Evolutionary conservation across 306 rosid species (phyloP).

Genomic region (Cucurbita argyrosperma): DNA sequence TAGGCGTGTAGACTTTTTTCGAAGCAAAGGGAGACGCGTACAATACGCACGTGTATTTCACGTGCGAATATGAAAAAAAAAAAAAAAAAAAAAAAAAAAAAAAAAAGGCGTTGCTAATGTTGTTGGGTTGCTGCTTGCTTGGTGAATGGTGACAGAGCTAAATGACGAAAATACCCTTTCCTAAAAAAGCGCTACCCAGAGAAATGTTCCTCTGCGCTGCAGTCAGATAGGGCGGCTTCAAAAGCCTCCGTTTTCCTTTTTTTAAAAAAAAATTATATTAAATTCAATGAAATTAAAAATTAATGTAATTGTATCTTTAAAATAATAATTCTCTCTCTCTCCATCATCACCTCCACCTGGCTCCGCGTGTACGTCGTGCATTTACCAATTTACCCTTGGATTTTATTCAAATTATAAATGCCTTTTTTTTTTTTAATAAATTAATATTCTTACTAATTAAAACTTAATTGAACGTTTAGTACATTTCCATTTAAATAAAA

Average conservation of each 20-base stretch:
- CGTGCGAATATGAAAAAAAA: neutral
- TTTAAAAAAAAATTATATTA: neutral
- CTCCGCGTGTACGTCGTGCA: neutral
- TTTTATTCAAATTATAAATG: neutral
- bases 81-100: neutral
- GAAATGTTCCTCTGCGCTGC: neutral
- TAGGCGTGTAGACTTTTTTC: neutral
- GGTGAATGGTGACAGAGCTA: neutral
- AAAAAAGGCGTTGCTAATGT: neutral
- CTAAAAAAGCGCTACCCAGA: neutral
- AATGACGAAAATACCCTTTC: neutral
- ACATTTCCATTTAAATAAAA: no score
- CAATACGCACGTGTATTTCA: neutral
- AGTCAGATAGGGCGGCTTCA: slow-evolving; percentile 6
- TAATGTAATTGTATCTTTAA: neutral
- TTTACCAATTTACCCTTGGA: neutral
- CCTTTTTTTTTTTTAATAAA: neutral
- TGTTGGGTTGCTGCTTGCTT: neutral
- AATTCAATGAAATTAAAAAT: neutral
- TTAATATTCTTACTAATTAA: neutral
- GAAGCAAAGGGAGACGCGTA: neutral
- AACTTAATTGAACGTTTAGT: no score
- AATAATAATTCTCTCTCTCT: neutral
- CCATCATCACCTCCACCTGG: slow-evolving; percentile 2
- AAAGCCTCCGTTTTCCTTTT: neutral